Evolutionary conservation across 441 rosid genomes (phyloP).

Genomic region (Aleurites moluccanus): DNA sequence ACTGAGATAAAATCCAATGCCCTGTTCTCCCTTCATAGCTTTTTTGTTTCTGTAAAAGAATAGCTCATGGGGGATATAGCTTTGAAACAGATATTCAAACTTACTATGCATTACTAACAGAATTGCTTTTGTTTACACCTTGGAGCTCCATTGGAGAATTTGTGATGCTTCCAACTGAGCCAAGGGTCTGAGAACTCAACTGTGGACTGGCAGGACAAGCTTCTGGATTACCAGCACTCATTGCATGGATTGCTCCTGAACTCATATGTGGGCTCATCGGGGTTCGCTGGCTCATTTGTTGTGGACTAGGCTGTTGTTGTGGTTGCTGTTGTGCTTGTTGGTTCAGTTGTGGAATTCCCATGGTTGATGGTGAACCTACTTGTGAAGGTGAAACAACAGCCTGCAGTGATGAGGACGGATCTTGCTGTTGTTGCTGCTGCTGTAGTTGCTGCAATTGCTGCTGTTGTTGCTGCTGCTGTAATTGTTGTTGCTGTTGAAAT

Average conservation of each 20-base stretch:
- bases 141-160: constrained; percentile 96
- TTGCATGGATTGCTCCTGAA: constrained; percentile 74
- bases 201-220: constrained; percentile 95
- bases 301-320: constrained; percentile 84
- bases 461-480: constrained; percentile 25
- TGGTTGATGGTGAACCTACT: constrained; percentile 74
- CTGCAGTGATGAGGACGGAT: constrained; percentile 68
- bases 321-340: constrained; percentile 65
- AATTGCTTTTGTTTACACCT: constrained; percentile 83
- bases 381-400: constrained; percentile 78
- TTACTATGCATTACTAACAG: constrained; percentile 52
- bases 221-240: constrained; percentile 80
- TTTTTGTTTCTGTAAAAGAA: background rate
- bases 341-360: constrained; percentile 61
- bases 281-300: constrained; percentile 88
- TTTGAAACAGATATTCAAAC: background rate
- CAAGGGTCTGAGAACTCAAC: constrained; percentile 89
- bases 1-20: background rate
- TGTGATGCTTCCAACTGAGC: constrained; percentile 88
- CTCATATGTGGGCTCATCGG: constrained; percentile 98
- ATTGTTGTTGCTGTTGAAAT: constrained; percentile 30
- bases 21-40: constrained; percentile 5
- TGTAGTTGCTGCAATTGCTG: too few species aligned
- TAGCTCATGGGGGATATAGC: background rate
- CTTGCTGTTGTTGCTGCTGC: constrained; percentile 51